Evolutionary conservation across 352 stramenopile species (phyloP).

Genomic region (Hyaloperonospora brassicae): DNA sequence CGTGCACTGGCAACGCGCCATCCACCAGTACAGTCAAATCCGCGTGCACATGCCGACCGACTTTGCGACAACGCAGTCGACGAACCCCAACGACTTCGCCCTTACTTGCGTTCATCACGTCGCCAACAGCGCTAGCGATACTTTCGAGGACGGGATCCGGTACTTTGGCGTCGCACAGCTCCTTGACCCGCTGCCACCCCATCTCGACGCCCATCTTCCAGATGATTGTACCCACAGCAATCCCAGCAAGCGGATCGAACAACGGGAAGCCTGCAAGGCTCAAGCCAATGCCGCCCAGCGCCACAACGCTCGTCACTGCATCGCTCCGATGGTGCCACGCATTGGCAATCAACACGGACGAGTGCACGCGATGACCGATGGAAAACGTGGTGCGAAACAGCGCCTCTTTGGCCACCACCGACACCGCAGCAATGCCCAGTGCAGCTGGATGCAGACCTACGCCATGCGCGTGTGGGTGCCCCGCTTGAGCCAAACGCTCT

Average conservation of each 20-base stretch:
- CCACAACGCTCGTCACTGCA: slow-evolving; percentile 73
- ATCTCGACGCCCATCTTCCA: slow-evolving; percentile 73
- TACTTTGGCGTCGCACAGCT: slow-evolving; percentile 59
- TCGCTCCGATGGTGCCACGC: slow-evolving; percentile 91
- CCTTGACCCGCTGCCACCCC: slow-evolving; percentile 45
- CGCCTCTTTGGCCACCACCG: slow-evolving; percentile 87
- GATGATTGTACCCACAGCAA: slow-evolving; percentile 67
- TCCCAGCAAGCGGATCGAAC: slow-evolving; percentile 60
- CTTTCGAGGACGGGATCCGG: slow-evolving; percentile 28
- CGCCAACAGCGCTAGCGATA: slow-evolving; percentile 29
- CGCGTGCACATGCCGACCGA: slow-evolving; percentile 50
- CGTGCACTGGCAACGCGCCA: slow-evolving; percentile 18
- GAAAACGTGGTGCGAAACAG: slow-evolving; percentile 88
- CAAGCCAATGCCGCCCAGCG: slow-evolving; percentile 53
- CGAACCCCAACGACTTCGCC: slow-evolving; percentile 38
- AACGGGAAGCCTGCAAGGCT: slow-evolving; percentile 53
- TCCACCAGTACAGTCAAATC: slow-evolving; percentile 52
- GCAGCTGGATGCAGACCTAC: slow-evolving; percentile 53
- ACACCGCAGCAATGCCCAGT: slow-evolving; percentile 77
- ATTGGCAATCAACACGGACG: slow-evolving; percentile 91
- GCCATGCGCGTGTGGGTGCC: slow-evolving; percentile 16
- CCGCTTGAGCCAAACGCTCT: slow-evolving; percentile 21
- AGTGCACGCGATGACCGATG: slow-evolving; percentile 87
- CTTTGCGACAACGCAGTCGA: slow-evolving; percentile 47
- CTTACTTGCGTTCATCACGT: slow-evolving; percentile 33